Conservation (phyloP, 495 filamentous ascomycete species). For the Aspergillus olivimuriae region DNA sequence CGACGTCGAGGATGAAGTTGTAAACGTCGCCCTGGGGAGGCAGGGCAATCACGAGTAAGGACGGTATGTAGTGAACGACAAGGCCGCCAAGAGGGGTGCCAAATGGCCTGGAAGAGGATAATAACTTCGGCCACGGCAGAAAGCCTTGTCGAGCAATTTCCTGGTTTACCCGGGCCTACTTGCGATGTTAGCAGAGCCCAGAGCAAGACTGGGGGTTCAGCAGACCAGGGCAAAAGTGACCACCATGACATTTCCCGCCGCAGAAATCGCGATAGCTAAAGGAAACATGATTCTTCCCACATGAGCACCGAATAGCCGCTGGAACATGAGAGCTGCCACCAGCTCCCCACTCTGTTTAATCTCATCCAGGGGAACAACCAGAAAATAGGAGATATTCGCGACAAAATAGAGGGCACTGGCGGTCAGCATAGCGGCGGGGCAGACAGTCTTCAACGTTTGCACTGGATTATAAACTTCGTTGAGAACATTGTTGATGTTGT, state of each 20-base stretch:
- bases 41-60: slow-evolving; percentile 56
- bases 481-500: slow-evolving; percentile 70
- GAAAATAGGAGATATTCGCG: slow-evolving; percentile 65
- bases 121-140: slow-evolving; percentile 54
- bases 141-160: slow-evolving; percentile 65
- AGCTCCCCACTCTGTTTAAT: slow-evolving; percentile 62
- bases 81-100: slow-evolving; percentile 61
- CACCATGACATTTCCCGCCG: slow-evolving; percentile 71
- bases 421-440: slow-evolving; percentile 53
- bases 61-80: slow-evolving; percentile 63
- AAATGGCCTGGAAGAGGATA: slow-evolving; percentile 63
- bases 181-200: background rate
- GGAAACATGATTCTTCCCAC: slow-evolving; percentile 54
- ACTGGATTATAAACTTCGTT: slow-evolving; percentile 69
- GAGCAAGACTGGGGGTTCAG: background rate
- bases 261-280: slow-evolving; percentile 59
- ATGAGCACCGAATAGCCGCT: slow-evolving; percentile 54
- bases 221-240: slow-evolving; percentile 60
- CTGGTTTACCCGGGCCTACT: slow-evolving; percentile 60
- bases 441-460: slow-evolving; percentile 58
- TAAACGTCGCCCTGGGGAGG: slow-evolving; percentile 62
- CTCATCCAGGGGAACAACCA: slow-evolving; percentile 61
- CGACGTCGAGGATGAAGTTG: slow-evolving; percentile 67
- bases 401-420: slow-evolving; percentile 58
- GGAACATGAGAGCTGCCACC: slow-evolving; percentile 63